Evolutionary conservation across 2,329 filamentous ascomycete genomes (phyloP), one percentile per base, ranked within the genome.

Genomic region (Penicillium polonicum): DNA sequence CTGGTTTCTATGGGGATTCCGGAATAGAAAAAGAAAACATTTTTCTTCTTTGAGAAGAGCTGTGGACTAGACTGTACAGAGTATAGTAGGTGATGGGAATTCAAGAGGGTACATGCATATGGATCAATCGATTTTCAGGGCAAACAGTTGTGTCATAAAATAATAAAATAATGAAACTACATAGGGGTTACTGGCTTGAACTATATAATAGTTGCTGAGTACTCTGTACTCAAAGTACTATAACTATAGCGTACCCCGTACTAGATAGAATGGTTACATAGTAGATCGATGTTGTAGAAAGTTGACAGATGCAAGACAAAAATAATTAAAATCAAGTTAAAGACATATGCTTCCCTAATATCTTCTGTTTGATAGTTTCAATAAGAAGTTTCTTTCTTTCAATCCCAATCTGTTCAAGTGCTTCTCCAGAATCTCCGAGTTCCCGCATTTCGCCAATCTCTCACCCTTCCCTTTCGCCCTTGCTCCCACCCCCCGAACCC

Each of bases 391-490:
- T 55, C 36, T 42, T 54, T 46, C 29, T 50, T 23, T 52, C 35
- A n/a, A 25, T 19, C 48, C 48, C 31, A 56, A 52, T 46, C 15
- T 25, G 42, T 57, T 39, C 31, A 57, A 48, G 54, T 38, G 48
- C 33, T 48, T 57, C 55, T 57, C 55, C 55, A 57, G 48, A 42
- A 44, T 52, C 21, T 45, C 35, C 25, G 45, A 48, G 36, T 48
- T 55, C 52, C 52, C 45, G 52, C 29, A 43, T 52, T 55, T 52
- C 55, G 42, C 52, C 55, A 53, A 66, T 59, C 21, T 57, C 57
- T 59, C 35, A n/a, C 51, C 42, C 42, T 45, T 41, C 60, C 48
- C 57, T 59, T 60, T 56, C 57, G 52, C 63, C 61, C 59, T 64
- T 65, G 51, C 61, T 60, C 46, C 33, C 54, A 52, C 56, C 38